Percentiles rank a stretch among this genome's conserved stretches.
Evolutionary conservation across 2,329 filamentous ascomycete genomes (phyloP).

Genomic region (Chaetomium globosum): DNA sequence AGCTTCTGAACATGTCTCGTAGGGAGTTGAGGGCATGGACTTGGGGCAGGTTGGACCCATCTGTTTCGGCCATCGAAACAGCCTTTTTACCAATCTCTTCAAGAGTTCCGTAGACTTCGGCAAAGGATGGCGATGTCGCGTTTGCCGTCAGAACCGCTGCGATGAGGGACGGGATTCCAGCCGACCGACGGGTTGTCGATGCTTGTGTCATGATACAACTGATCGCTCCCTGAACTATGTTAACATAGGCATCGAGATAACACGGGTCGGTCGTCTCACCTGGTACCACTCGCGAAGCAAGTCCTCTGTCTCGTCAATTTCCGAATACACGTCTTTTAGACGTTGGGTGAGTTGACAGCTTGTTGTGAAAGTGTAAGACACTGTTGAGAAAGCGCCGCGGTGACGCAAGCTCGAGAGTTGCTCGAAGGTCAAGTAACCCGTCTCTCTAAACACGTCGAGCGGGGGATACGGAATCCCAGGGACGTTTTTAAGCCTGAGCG

Average conservation of each 20-base stretch:
- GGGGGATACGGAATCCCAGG: slow-evolving; percentile 52
- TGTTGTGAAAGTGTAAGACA: slow-evolving; percentile 80
- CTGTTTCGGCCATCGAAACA: slow-evolving; percentile 58
- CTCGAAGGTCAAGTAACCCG: slow-evolving; percentile 76
- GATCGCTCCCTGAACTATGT: slow-evolving; percentile 60
- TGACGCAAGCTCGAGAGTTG: slow-evolving; percentile 84
- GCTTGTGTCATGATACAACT: slow-evolving; percentile 72
- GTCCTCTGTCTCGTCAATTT: slow-evolving; percentile 43
- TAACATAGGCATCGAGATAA: background rate
- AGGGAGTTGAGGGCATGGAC: slow-evolving; percentile 94
- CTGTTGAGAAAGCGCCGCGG: slow-evolving; percentile 89
- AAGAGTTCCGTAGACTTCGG: slow-evolving; percentile 64
- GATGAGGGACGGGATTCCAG: slow-evolving; percentile 85
- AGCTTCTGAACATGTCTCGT: slow-evolving; percentile 87
- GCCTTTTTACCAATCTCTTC: slow-evolving; percentile 60
- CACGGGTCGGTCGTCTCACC: slow-evolving; percentile 45
- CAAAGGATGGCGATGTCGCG: slow-evolving; percentile 61
- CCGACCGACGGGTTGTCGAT: slow-evolving; percentile 85
- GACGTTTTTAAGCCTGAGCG: slow-evolving; percentile 52
- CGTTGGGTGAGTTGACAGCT: slow-evolving; percentile 71
- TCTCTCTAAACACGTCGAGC: slow-evolving; percentile 59
- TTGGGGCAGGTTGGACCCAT: slow-evolving; percentile 74
- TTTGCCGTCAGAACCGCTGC: slow-evolving; percentile 76
- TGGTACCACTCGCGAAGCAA: slow-evolving; percentile 72
- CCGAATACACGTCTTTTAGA: slow-evolving; percentile 40